A percentile compares a stretch with the other conserved stretches of the same genome.
These are phyloP conservation scores for Alternaria arbusti DNA, from an alignment of 2,329 filamentous ascomycete species.

Conservation along the genomic window DNA sequence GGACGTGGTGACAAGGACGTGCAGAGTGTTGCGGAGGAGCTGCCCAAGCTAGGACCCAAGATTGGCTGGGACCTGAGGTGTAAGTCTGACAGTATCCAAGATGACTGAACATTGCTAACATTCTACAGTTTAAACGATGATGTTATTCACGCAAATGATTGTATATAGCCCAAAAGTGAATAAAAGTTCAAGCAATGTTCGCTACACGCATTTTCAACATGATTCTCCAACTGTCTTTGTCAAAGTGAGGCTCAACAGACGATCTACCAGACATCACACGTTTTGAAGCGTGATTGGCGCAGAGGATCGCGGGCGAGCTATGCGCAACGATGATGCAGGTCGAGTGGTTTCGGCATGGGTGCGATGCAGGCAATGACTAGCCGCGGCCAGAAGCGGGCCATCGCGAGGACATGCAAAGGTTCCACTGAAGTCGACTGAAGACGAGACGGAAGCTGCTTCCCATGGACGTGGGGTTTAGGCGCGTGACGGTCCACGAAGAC, in stretches of 20 bases:
- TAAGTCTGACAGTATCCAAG: constrained; percentile 23
- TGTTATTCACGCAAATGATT: neutral
- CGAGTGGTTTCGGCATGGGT: constrained; percentile 4
- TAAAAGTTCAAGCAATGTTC: neutral
- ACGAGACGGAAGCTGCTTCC: neutral
- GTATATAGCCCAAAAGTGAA: neutral
- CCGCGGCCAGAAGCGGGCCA: neutral
- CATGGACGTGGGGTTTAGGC: neutral
- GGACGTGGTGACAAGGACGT: constrained; percentile 98
- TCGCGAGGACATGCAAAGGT: neutral
- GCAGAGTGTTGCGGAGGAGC: constrained; percentile 93
- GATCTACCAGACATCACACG: constrained; percentile 7
- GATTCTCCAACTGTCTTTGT: neutral
- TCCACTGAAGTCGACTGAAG: neutral
- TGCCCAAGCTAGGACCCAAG: constrained; percentile 84
- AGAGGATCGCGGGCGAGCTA: constrained; percentile 1
- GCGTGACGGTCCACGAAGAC: neutral
- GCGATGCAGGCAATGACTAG: constrained; percentile 7
- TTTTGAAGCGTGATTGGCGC: constrained; percentile 13
- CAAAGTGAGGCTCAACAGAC: neutral
- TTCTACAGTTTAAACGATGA: constrained; percentile 28
- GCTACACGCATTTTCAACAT: neutral
- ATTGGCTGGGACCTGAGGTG: constrained; percentile 76
- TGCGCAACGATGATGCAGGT: constrained; percentile 7
- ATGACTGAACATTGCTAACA: constrained; percentile 22